These are phyloP conservation scores for Tubosaeta brunneosetosa DNA, from an alignment of 768 basidiomycete genomes.

Conservation along the genomic window DNA sequence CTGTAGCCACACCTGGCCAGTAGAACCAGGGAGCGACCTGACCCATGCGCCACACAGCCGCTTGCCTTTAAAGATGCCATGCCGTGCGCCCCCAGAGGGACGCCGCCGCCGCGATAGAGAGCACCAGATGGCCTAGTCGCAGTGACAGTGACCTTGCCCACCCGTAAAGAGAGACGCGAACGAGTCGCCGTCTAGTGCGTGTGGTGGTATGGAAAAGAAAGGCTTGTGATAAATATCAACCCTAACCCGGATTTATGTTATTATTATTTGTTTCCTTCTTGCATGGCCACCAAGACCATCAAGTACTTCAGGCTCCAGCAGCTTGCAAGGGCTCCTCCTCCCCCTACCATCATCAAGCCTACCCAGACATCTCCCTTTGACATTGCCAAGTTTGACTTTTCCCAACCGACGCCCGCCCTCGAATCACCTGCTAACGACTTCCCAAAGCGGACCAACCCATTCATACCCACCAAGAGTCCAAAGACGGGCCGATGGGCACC, in stretches of 20 bases:
- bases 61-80: too few species aligned
- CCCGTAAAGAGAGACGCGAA: too few species aligned
- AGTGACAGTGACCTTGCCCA: too few species aligned
- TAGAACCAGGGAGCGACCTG: too few species aligned
- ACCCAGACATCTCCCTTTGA: conserved; percentile 10
- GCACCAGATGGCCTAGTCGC: too few species aligned
- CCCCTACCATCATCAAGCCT: conserved; percentile 26
- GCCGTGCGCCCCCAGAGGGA: too few species aligned
- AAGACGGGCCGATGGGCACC: conserved; percentile 63
- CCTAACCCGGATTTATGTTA: neutral
- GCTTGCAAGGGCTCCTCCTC: conserved; percentile 14
- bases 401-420: conserved; percentile 6
- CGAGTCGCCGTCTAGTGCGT: too few species aligned
- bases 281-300: conserved; percentile 23
- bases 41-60: too few species aligned
- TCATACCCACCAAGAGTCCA: conserved; percentile 58
- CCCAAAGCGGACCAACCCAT: conserved; percentile 53
- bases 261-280: neutral
- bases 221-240: neutral
- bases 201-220: too few species aligned
- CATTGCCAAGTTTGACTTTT: conserved; percentile 18
- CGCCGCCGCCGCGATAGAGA: too few species aligned
- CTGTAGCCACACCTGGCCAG: too few species aligned
- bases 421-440: conserved; percentile 10
- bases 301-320: conserved; percentile 26